A percentile compares a stretch with the other conserved stretches of the same genome.
Conservation (phyloP, 1,284 basidiomycete genomes). For the Kalmanozyma brasiliensis region DNA sequence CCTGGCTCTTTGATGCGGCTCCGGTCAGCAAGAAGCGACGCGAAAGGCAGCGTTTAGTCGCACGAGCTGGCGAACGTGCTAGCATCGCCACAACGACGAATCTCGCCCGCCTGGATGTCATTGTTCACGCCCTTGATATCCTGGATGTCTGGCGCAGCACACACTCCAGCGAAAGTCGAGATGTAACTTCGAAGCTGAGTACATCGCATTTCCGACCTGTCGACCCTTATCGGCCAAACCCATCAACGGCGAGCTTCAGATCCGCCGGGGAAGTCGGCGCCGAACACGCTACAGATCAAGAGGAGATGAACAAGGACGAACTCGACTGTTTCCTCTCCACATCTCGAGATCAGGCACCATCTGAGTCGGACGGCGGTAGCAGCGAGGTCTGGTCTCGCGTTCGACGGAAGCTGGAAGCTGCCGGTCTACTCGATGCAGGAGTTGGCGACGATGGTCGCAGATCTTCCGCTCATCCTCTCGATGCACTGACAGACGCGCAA, state of each 20-base stretch:
- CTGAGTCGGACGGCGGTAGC: no score
- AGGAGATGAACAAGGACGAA: conserved; percentile 13
- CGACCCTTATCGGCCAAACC: no score
- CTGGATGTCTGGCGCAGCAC: conserved; percentile 18
- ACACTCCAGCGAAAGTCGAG: neutral
- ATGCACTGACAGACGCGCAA: conserved; percentile 30
- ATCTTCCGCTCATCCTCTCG: conserved; percentile 15
- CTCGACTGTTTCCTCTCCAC: conserved; percentile 23
- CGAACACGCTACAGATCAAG: neutral
- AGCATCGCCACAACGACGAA: neutral
- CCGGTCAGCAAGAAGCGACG: conserved; percentile 7
- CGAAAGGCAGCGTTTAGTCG: neutral
- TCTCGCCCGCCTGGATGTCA: conserved; percentile 18
- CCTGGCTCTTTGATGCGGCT: conserved; percentile 16
- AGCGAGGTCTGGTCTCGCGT: conserved; percentile 20
- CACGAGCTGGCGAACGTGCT: neutral
- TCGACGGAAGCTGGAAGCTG: conserved; percentile 7
- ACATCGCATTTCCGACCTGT: no score
- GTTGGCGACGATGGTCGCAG: neutral
- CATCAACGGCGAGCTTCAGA: neutral
- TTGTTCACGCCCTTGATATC: conserved; percentile 25
- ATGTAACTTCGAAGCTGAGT: neutral
- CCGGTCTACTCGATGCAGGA: neutral
- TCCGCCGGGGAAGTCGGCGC: neutral
- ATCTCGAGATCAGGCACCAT: neutral